Evolutionary conservation across 2,329 filamentous ascomycete species (phyloP).

Genomic region (Neonectria neomacrospora): DNA sequence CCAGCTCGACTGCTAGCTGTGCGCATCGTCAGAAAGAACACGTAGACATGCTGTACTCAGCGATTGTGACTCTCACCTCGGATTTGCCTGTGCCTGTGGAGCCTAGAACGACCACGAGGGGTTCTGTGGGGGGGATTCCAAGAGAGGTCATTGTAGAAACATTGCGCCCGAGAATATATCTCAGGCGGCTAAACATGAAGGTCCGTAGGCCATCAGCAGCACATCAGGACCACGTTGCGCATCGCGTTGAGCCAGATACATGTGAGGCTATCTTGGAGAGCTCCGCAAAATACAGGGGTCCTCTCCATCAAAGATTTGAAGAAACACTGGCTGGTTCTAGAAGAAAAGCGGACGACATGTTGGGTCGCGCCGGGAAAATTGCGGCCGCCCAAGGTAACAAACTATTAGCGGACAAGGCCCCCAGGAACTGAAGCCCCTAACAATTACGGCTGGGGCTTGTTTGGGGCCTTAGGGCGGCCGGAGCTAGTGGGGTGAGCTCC

Average conservation of each 20-base stretch:
- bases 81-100: conserved; percentile 95
- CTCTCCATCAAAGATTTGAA: neutral
- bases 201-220: conserved; percentile 25
- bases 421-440: neutral
- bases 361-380: neutral
- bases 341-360: neutral
- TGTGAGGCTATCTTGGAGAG: conserved; percentile 1
- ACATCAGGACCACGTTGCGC: conserved; percentile 2
- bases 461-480: neutral
- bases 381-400: neutral
- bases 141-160: conserved; percentile 53
- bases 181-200: conserved; percentile 45
- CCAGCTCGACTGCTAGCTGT: conserved; percentile 90
- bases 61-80: conserved; percentile 66
- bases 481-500: neutral
- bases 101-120: conserved; percentile 84
- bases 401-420: neutral
- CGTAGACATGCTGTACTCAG: conserved; percentile 2
- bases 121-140: conserved; percentile 57
- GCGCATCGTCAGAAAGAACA: conserved; percentile 20
- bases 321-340: conserved; percentile 10
- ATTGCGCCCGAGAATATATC: conserved; percentile 47
- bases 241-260: neutral
- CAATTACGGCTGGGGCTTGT: neutral
- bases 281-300: neutral